Conservation (phyloP, 345 rosid species). For the Gossypium turneri region DNA sequence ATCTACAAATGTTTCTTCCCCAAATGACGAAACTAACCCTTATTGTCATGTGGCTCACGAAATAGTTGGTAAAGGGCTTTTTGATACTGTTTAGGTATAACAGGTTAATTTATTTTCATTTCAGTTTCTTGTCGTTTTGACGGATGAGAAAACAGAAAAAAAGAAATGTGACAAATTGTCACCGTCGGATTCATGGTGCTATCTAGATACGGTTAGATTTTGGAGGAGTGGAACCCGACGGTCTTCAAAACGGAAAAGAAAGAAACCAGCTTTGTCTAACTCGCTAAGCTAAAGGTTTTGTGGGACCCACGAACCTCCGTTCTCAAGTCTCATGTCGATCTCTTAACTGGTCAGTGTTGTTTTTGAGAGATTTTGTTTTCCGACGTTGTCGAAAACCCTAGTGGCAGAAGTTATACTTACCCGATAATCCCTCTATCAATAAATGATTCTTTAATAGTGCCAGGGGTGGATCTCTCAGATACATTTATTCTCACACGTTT, state of each 20-base stretch:
- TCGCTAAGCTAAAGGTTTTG: neutral
- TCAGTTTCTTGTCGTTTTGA: neutral
- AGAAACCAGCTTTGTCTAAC: slow-evolving; percentile 14
- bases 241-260: neutral
- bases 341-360: too few relatives aligned
- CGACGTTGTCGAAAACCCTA: too few relatives aligned
- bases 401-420: too few relatives aligned
- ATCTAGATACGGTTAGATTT: slow-evolving; percentile 20
- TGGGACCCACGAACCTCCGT: slow-evolving; percentile 17
- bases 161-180: slow-evolving; percentile 26
- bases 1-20: neutral
- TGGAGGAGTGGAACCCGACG: neutral
- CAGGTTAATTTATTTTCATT: neutral
- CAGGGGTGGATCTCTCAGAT: too few relatives aligned
- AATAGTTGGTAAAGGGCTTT: slow-evolving; percentile 6
- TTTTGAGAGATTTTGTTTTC: too few relatives aligned
- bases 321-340: too few relatives aligned
- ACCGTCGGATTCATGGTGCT: slow-evolving; percentile 14
- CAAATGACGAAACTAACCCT: neutral
- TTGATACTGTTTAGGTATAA: neutral
- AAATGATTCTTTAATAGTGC: too few relatives aligned
- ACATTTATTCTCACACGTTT: too few relatives aligned
- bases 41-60: neutral
- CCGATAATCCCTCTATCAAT: too few relatives aligned
- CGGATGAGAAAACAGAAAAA: neutral